These are phyloP conservation scores for Rhodotorula sp. DNA, from an alignment of 1,284 basidiomycete species.

Conservation along the genomic window DNA sequence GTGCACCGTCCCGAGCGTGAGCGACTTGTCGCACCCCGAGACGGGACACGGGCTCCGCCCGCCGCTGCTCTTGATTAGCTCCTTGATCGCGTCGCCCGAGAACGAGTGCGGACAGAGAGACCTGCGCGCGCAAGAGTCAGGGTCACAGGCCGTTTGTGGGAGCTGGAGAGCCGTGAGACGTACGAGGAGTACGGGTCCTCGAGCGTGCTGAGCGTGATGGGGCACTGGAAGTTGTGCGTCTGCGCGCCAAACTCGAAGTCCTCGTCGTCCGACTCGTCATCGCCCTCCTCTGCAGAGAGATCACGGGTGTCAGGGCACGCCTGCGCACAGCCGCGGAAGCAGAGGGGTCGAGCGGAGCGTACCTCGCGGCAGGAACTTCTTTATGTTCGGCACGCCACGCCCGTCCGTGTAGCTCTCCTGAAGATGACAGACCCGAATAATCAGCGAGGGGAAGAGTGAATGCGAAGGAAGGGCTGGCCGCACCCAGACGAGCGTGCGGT, in stretches of 20 bases:
- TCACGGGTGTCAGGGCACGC: no score
- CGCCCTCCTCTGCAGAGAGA: conserved; percentile 16
- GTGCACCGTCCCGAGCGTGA: conserved; percentile 14
- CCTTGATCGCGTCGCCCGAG: conserved; percentile 29
- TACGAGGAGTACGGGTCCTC: conserved; percentile 37
- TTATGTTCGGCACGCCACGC: conserved; percentile 28
- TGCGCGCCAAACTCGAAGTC: conserved; percentile 38
- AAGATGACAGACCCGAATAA: no score
- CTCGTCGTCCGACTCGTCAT: conserved; percentile 38
- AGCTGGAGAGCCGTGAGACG: background rate
- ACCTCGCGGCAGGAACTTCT: conserved; percentile 36
- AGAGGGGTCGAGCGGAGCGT: background rate
- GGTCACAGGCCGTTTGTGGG: no score
- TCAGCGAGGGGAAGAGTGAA: background rate
- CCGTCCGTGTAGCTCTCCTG: conserved; percentile 25
- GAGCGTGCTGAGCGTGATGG: conserved; percentile 27
- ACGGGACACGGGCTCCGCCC: conserved; percentile 21
- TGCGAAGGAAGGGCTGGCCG: background rate
- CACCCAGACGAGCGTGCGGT: conserved; percentile 28
- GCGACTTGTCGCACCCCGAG: conserved; percentile 18
- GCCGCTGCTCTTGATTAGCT: conserved; percentile 10
- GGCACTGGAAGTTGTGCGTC: conserved; percentile 33
- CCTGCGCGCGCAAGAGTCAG: background rate
- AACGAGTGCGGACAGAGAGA: conserved; percentile 35
- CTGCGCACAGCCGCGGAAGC: background rate